Conservation (phyloP, 305 asterid species). For the Petunia hybrid region DNA sequence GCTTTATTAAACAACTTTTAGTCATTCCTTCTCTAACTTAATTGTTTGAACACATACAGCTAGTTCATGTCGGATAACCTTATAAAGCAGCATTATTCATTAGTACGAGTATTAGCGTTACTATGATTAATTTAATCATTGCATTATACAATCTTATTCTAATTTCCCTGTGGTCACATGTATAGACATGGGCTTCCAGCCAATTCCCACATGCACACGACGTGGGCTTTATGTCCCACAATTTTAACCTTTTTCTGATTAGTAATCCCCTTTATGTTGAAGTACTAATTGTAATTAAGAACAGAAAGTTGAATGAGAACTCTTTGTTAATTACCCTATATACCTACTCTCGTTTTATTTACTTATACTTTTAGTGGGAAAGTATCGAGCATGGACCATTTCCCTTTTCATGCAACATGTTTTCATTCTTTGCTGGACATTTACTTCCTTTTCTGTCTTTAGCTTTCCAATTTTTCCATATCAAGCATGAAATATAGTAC, state of each 20-base stretch:
- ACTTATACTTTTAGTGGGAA: too few relatives aligned
- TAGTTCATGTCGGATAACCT: background rate
- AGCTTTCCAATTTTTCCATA: too few relatives aligned
- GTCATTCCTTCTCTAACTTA: background rate
- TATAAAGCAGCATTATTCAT: background rate
- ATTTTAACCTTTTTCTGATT: background rate
- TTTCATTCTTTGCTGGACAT: background rate
- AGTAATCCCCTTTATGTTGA: background rate
- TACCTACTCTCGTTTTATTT: background rate
- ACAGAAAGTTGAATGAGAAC: background rate
- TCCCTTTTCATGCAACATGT: background rate
- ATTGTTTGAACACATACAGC: slow-evolving; percentile 13
- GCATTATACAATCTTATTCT: background rate
- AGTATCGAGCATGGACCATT: background rate
- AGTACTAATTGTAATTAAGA: background rate
- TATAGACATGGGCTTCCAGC: slow-evolving; percentile 32
- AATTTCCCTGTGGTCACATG: background rate
- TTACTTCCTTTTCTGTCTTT: background rate
- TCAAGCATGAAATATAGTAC: too few relatives aligned
- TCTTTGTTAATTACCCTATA: background rate
- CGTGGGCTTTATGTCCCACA: slow-evolving; percentile 26
- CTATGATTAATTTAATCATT: background rate
- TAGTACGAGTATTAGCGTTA: too few relatives aligned
- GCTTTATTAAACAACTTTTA: slow-evolving; percentile 7
- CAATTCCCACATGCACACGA: slow-evolving; percentile 37